Evolutionary conservation across 352 stramenopile genomes (phyloP).

Genomic region (Phytopythium mirpurense): DNA sequence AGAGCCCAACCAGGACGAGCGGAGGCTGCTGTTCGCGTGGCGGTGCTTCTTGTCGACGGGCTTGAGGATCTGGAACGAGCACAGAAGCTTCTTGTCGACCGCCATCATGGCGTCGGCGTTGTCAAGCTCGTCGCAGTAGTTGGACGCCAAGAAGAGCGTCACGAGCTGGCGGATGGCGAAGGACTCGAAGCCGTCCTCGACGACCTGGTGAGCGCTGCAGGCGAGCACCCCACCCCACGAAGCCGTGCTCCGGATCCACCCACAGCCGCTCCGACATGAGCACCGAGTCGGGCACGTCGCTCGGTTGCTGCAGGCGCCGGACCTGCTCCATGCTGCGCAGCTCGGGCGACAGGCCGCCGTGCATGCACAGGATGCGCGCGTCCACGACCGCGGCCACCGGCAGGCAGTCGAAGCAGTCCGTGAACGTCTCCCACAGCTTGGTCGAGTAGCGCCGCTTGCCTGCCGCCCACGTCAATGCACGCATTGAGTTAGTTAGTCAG

Average conservation of each 20-base stretch:
- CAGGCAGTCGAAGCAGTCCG: slow-evolving; percentile 90
- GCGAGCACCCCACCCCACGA: slow-evolving; percentile 98
- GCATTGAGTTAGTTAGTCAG: too few relatives aligned
- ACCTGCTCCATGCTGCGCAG: slow-evolving; percentile 92
- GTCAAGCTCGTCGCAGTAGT: slow-evolving; percentile 24
- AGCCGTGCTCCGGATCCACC: slow-evolving; percentile 98
- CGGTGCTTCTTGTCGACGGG: slow-evolving; percentile 80
- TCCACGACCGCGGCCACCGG: slow-evolving; percentile 98
- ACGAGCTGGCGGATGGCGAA: slow-evolving; percentile 10
- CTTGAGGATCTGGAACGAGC: slow-evolving; percentile 71
- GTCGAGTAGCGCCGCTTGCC: slow-evolving; percentile 93
- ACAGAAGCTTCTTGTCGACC: slow-evolving; percentile 65
- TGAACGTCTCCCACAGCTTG: slow-evolving; percentile 98
- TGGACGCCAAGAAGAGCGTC: slow-evolving; percentile 8
- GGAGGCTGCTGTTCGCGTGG: slow-evolving; percentile 59
- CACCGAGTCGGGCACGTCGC: slow-evolving; percentile 86
- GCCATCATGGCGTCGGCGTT: slow-evolving; percentile 82
- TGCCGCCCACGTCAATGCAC: too few relatives aligned
- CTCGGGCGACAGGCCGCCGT: slow-evolving; percentile 95
- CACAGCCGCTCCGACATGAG: slow-evolving; percentile 98
- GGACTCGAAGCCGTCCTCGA: slow-evolving; percentile 77
- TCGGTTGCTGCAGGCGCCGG: slow-evolving; percentile 91
- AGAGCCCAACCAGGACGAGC: too few relatives aligned
- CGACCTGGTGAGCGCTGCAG: slow-evolving; percentile 93
- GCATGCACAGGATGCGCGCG: slow-evolving; percentile 99